These are phyloP conservation scores for Hypoxylon fragiforme DNA, from an alignment of 495 filamentous ascomycete species.

Conservation along the genomic window DNA sequence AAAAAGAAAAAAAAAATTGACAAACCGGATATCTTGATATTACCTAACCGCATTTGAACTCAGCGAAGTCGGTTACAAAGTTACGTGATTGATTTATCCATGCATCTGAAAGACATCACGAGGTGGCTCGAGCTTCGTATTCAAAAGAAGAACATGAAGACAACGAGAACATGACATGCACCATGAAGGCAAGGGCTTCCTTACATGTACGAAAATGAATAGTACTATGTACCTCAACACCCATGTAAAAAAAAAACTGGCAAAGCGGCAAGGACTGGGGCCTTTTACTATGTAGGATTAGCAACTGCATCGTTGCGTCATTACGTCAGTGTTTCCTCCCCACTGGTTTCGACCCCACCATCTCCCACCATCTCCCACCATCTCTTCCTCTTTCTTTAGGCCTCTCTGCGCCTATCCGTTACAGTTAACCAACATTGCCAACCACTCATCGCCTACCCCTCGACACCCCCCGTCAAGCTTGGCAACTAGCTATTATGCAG, in stretches of 20 bases:
- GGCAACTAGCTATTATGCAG: slow-evolving; percentile 25
- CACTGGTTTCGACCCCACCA: slow-evolving; percentile 34
- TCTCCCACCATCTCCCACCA: slow-evolving; percentile 2
- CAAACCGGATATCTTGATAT: no score
- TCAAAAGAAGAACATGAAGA: no score
- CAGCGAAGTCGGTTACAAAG: slow-evolving; percentile 15
- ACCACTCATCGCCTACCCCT: slow-evolving; percentile 6
- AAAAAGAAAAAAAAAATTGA: no score
- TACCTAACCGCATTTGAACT: slow-evolving; percentile 10
- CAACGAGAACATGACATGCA: no score
- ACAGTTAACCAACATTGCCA: slow-evolving; percentile 20
- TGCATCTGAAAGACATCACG: not conserved
- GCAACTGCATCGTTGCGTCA: slow-evolving; percentile 33
- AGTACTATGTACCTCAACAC: no score
- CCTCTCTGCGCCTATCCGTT: slow-evolving; percentile 25
- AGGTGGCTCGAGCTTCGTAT: slow-evolving; percentile 22
- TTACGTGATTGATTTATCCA: slow-evolving; percentile 1
- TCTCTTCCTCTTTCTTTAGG: slow-evolving; percentile 9
- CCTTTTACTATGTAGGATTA: slow-evolving; percentile 2
- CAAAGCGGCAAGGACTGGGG: no score
- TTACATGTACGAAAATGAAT: no score
- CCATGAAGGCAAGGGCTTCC: not conserved
- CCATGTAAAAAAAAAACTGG: no score
- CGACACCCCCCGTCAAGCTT: slow-evolving; percentile 11
- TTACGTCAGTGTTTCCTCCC: slow-evolving; percentile 33